Conservation (phyloP, 257 asterid species). For the Nemophila menziesii region DNA sequence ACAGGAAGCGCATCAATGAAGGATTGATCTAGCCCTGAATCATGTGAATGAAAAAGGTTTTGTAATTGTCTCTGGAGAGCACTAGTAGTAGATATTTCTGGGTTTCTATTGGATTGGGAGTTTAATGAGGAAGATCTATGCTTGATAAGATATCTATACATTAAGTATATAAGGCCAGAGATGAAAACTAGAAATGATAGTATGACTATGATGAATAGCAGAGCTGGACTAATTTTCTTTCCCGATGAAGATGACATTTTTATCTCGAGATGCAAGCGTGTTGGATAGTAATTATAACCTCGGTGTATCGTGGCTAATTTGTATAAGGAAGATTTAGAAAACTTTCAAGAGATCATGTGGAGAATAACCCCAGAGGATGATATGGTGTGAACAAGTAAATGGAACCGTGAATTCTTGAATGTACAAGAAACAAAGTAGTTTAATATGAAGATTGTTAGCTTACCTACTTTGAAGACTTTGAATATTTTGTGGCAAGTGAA, state of each 20-base stretch:
- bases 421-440: conserved; percentile 22
- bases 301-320: too few species aligned
- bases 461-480: conserved; percentile 2
- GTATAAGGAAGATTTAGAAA: too few species aligned
- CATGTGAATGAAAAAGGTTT: conserved; percentile 73
- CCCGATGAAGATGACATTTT: conserved; percentile 36
- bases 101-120: conserved; percentile 22
- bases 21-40: conserved; percentile 77
- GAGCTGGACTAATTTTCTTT: conserved; percentile 43
- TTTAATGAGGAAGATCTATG: conserved; percentile 22
- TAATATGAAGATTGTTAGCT: conserved; percentile 4
- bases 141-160: conserved; percentile 44
- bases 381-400: conserved; percentile 17
- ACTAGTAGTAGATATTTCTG: conserved; percentile 39
- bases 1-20: conserved; percentile 74
- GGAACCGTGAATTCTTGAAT: conserved; percentile 17
- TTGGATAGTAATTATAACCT: too few species aligned
- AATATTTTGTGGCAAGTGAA: not conserved
- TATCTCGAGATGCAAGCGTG: conserved; percentile 4
- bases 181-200: conserved; percentile 45
- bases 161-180: conserved; percentile 48
- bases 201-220: conserved; percentile 44
- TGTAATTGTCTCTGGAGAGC: conserved; percentile 68
- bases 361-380: conserved; percentile 15
- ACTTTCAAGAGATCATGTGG: too few species aligned